Evolutionary conservation across 306 rosid species (phyloP).

Genomic region (Cajanus cajan): DNA sequence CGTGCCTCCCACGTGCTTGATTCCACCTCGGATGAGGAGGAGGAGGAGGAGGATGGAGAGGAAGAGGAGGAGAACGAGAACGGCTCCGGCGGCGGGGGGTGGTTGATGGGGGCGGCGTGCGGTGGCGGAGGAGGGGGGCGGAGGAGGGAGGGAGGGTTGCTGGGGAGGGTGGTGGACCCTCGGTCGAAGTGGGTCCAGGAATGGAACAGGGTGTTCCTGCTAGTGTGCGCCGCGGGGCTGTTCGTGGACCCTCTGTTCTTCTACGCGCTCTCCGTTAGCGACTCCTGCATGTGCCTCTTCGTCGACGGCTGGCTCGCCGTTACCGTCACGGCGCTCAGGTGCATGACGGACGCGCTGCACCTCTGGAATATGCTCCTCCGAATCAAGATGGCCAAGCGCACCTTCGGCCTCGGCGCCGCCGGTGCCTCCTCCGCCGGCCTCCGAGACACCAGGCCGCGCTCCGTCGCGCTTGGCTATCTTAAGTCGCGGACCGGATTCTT

Average conservation of each 20-base stretch:
- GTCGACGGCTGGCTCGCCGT: conserved; percentile 89
- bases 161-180: conserved; percentile 55
- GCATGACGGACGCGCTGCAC: conserved; percentile 86
- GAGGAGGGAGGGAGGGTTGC: conserved; percentile 18
- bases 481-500: conserved; percentile 67
- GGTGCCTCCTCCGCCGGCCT: conserved; percentile 7
- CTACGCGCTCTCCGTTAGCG: conserved; percentile 70
- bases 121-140: neutral
- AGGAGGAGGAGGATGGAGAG: neutral
- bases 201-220: conserved; percentile 80
- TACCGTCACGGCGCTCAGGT: conserved; percentile 80
- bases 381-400: conserved; percentile 54
- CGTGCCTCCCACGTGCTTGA: neutral
- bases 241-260: conserved; percentile 86
- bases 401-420: conserved; percentile 25
- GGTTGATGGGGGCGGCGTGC: neutral
- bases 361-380: conserved; percentile 83
- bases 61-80: neutral
- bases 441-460: conserved; percentile 40
- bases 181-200: conserved; percentile 73
- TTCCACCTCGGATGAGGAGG: neutral
- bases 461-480: conserved; percentile 58
- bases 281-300: conserved; percentile 70
- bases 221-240: conserved; percentile 72
- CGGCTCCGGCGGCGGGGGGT: neutral